These are phyloP conservation scores for Vigna nakashimae DNA, from an alignment of 306 rosid genomes.

Conservation along the genomic window DNA sequence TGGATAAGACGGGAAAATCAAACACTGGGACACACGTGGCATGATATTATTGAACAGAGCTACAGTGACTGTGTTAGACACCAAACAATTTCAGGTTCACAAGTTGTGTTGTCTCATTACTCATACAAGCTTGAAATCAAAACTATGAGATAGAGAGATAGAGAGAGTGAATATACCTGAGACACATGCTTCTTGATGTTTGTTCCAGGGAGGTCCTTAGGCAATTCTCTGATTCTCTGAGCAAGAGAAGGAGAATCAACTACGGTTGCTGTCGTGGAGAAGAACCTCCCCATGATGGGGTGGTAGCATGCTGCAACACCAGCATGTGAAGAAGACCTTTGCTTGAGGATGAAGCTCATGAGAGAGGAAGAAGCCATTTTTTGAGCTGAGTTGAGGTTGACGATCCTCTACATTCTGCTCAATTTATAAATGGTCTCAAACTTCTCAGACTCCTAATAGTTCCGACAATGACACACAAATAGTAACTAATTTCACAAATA, in stretches of 20 bases:
- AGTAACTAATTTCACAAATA: too few species aligned
- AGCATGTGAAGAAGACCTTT: conserved; percentile 40
- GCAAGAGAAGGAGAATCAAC: conserved; percentile 61
- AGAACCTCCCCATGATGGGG: conserved; percentile 32
- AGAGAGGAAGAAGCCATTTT: conserved; percentile 79
- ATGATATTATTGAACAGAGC: conserved; percentile 17
- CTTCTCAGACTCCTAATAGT: background rate
- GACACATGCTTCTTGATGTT: conserved; percentile 71
- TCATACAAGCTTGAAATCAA: background rate
- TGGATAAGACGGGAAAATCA: background rate
- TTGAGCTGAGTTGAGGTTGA: background rate
- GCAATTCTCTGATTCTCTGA: conserved; percentile 81
- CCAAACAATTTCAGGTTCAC: background rate
- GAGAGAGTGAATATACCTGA: conserved; percentile 54
- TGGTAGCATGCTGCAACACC: conserved; percentile 16
- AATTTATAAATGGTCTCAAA: too few species aligned
- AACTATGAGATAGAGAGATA: background rate
- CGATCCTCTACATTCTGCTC: background rate
- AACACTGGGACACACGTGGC: conserved; percentile 18
- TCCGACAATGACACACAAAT: too few species aligned
- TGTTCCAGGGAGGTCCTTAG: conserved; percentile 84
- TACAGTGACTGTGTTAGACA: background rate
- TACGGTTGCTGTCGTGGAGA: conserved; percentile 55
- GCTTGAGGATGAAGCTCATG: conserved; percentile 49
- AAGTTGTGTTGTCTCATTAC: background rate